Evolutionary conservation across 441 rosid genomes (phyloP).

Genomic region (Erodium trifolium): DNA sequence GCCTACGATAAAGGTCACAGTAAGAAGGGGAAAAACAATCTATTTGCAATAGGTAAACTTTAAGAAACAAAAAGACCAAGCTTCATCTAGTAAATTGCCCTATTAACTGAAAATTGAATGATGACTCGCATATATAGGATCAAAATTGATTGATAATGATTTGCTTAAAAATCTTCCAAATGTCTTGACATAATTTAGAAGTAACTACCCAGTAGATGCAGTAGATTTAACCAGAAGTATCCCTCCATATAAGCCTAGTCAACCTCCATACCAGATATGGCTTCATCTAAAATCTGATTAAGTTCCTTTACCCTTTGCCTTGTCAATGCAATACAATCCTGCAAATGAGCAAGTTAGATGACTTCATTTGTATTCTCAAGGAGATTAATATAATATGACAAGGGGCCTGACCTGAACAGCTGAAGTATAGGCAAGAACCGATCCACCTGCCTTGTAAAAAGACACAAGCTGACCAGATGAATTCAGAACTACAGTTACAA

Average conservation of each 20-base stretch:
- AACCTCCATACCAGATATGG: conserved; percentile 54
- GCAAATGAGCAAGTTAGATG: conserved; percentile 19
- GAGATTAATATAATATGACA: neutral
- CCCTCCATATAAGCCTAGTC: conserved; percentile 28
- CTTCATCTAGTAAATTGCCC: no score
- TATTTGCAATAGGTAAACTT: no score
- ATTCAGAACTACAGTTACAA: conserved; percentile 64
- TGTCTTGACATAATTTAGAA: neutral
- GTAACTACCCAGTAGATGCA: conserved; percentile 12
- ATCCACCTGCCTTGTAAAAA: conserved; percentile 82
- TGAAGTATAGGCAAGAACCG: conserved; percentile 53
- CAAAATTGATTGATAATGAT: conserved; percentile 16
- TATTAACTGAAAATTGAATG: no score
- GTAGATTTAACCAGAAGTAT: conserved; percentile 4
- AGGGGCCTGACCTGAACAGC: conserved; percentile 50
- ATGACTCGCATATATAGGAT: neutral
- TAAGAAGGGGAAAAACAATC: no score
- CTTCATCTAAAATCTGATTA: conserved; percentile 51
- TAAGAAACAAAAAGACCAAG: no score
- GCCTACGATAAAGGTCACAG: no score
- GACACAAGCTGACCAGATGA: conserved; percentile 65
- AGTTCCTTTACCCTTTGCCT: conserved; percentile 74
- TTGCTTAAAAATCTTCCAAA: neutral
- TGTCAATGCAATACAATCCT: conserved; percentile 77
- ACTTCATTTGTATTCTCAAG: neutral